Conservation (phyloP, 169 alveolate species). For the Fabrea salina region DNA sequence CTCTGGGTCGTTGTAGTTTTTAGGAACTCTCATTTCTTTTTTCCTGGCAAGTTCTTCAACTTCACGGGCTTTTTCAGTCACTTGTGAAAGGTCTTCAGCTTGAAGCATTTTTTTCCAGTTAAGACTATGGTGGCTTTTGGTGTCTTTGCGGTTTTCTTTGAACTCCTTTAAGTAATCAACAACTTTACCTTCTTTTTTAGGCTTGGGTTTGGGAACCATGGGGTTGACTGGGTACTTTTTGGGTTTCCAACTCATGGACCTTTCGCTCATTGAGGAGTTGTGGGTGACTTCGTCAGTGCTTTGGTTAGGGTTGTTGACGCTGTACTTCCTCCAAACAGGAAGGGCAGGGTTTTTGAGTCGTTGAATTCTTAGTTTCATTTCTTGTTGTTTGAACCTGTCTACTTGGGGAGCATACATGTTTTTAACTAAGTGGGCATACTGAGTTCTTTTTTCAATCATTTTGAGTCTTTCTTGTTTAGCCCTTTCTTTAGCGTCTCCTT, state of each 20-base stretch:
- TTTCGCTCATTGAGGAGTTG: not conserved
- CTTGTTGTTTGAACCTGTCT: constrained; percentile 31
- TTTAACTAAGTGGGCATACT: constrained; percentile 22
- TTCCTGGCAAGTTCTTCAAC: constrained; percentile 7
- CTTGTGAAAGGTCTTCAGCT: too few relatives aligned
- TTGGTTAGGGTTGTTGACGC: too few relatives aligned
- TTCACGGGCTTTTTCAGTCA: constrained; percentile 15
- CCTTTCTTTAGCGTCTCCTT: not conserved
- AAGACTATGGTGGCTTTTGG: not conserved
- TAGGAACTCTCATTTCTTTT: not conserved
- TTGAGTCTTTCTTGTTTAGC: constrained; percentile 12
- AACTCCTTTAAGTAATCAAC: constrained; percentile 15
- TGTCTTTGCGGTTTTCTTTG: not conserved
- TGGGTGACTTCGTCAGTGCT: too few relatives aligned
- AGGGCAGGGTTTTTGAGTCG: constrained; percentile 17
- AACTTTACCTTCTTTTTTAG: constrained; percentile 12
- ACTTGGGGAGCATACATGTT: constrained; percentile 14
- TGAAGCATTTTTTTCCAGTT: too few relatives aligned
- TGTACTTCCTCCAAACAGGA: too few relatives aligned
- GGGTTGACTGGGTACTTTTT: not conserved
- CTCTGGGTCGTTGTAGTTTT: not conserved
- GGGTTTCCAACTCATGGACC: not conserved
- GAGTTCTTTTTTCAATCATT: not conserved
- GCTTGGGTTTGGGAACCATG: not conserved
- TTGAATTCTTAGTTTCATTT: not conserved